These are phyloP conservation scores for Aspergillus ostianus DNA, from an alignment of 495 filamentous ascomycete genomes.

Conservation along the genomic window DNA sequence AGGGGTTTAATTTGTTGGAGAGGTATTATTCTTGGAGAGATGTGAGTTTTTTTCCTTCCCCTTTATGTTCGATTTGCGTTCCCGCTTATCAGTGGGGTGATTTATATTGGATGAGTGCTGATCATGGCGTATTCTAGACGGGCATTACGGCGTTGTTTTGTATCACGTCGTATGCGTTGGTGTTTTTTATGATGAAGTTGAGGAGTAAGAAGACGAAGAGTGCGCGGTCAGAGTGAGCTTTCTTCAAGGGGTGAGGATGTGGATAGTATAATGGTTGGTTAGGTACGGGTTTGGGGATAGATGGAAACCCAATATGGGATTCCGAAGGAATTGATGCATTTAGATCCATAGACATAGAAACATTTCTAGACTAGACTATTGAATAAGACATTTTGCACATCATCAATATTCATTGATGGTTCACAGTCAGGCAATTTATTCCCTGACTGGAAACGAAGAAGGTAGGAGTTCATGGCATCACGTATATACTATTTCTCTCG, in stretches of 20 bases:
- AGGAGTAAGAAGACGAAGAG: slow-evolving; percentile 46
- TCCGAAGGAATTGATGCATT: too few relatives aligned
- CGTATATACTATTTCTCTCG: too few relatives aligned
- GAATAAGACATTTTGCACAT: neutral
- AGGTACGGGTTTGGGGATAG: too few relatives aligned
- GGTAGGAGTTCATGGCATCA: too few relatives aligned
- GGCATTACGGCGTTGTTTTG: slow-evolving; percentile 45
- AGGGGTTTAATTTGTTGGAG: slow-evolving; percentile 36
- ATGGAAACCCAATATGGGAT: too few relatives aligned
- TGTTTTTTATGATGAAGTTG: slow-evolving; percentile 46
- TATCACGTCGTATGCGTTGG: slow-evolving; percentile 37
- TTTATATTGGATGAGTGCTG: neutral
- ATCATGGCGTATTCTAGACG: slow-evolving; percentile 29
- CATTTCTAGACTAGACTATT: neutral
- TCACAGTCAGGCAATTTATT: too few relatives aligned
- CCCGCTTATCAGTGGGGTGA: too few relatives aligned
- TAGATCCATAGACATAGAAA: neutral
- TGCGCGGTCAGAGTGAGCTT: slow-evolving; percentile 19
- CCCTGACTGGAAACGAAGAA: too few relatives aligned
- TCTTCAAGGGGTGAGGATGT: neutral
- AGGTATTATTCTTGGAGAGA: slow-evolving; percentile 47
- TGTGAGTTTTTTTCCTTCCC: slow-evolving; percentile 22
- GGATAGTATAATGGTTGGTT: too few relatives aligned
- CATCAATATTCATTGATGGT: too few relatives aligned
- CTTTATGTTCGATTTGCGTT: too few relatives aligned